phyloP scores from a whole-genome alignment of 2,329 filamentous ascomycete species.

The Pseudocercospora fuligena region DNA sequence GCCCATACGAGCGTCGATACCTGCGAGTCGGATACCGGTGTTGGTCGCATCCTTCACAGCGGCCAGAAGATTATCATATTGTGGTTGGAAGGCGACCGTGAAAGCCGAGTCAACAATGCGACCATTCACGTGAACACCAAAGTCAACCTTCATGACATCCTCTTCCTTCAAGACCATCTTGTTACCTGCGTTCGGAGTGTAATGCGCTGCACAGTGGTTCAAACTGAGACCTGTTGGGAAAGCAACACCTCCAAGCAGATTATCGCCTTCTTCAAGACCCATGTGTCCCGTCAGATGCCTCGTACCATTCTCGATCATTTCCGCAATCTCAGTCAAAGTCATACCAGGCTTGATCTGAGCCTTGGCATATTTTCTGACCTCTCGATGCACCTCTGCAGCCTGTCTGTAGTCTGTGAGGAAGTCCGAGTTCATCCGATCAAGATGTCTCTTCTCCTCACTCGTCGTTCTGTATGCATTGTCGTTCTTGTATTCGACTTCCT shows the following conservation, averaged over 20 bases:
- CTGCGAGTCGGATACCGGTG: conserved; percentile 57
- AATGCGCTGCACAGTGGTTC: conserved; percentile 61
- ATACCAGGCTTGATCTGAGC: conserved; percentile 56
- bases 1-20: conserved; percentile 59
- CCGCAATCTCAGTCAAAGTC: conserved; percentile 55
- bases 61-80: conserved; percentile 74
- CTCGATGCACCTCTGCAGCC: conserved; percentile 61
- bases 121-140: conserved; percentile 80
- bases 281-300: conserved; percentile 56
- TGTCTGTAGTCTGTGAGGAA: conserved; percentile 61
- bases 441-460: conserved; percentile 52
- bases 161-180: conserved; percentile 73
- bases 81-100: conserved; percentile 75
- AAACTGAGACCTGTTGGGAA: conserved; percentile 62
- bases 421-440: conserved; percentile 51
- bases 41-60: conserved; percentile 79
- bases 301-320: conserved; percentile 61
- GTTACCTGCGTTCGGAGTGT: conserved; percentile 61
- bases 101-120: conserved; percentile 82
- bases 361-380: conserved; percentile 59
- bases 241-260: conserved; percentile 57
- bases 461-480: conserved; percentile 55
- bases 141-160: conserved; percentile 83
- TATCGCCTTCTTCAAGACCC: conserved; percentile 58
- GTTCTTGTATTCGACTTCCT: conserved; percentile 51